Evolutionary conservation across 2,329 filamentous ascomycete species (phyloP).

Genomic region (Penicillium glabrum): DNA sequence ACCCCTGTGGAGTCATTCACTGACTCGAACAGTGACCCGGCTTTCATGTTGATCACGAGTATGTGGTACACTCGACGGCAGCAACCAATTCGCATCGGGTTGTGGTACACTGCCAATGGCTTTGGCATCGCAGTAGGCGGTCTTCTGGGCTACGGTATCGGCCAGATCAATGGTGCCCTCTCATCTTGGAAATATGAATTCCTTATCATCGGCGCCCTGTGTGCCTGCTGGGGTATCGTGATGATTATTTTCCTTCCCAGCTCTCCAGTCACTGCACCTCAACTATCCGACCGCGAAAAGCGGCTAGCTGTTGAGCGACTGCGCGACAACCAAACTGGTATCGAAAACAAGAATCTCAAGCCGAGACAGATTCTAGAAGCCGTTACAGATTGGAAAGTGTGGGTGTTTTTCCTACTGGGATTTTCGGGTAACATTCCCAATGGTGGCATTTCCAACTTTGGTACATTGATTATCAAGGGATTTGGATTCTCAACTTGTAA

Average conservation of each 20-base stretch:
- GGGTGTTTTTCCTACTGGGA: conserved; percentile 8
- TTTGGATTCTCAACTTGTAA: conserved; percentile 44
- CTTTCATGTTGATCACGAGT: conserved; percentile 54
- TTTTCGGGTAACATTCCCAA: conserved; percentile 25
- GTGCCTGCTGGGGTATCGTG: conserved; percentile 20
- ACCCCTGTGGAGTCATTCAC: not conserved
- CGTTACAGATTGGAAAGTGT: conserved; percentile 11
- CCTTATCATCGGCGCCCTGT: conserved; percentile 30
- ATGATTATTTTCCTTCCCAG: conserved; percentile 34
- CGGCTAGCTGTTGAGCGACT: conserved; percentile 22
- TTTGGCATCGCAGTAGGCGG: conserved; percentile 45
- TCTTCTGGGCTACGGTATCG: conserved; percentile 46
- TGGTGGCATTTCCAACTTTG: conserved; percentile 33
- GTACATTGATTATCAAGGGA: conserved; percentile 33
- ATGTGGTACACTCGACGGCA: conserved; percentile 22
- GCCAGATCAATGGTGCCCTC: conserved; percentile 31
- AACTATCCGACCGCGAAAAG: conserved; percentile 37
- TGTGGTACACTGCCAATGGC: conserved; percentile 39
- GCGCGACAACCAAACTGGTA: conserved; percentile 23
- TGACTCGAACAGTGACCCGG: conserved; percentile 39
- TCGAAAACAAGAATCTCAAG: conserved; percentile 14
- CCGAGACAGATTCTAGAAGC: conserved; percentile 12
- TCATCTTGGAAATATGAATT: conserved; percentile 31
- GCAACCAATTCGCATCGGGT: conserved; percentile 26
- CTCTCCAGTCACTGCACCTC: conserved; percentile 34